Conservation (phyloP, 2,329 filamentous ascomycete species). For the Fonsecaea erecta region DNA sequence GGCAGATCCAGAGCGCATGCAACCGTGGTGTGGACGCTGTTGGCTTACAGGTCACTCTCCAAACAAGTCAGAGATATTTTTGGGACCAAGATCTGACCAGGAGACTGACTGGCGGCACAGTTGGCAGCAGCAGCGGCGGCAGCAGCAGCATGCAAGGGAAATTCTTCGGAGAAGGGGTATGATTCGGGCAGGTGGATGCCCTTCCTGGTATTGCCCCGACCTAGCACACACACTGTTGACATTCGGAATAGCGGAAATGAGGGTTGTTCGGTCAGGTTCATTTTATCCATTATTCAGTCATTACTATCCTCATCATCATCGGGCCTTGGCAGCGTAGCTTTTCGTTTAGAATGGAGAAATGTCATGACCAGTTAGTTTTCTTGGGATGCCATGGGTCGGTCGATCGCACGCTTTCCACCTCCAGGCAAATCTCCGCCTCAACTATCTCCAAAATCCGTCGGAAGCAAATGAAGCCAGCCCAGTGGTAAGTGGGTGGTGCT, state of each 20-base stretch:
- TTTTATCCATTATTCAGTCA: neutral
- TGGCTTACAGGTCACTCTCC: neutral
- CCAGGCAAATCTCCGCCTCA: neutral
- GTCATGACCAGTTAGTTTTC: too few species aligned
- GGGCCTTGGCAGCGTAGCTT: neutral
- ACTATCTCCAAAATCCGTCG: neutral
- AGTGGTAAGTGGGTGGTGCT: too few species aligned
- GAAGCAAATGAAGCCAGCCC: neutral
- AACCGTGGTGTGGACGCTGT: neutral
- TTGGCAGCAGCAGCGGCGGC: too few species aligned
- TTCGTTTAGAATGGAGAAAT: neutral
- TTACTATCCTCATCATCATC: too few species aligned
- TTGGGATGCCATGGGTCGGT: too few species aligned
- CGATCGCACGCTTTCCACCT: too few species aligned
- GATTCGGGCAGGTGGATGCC: slow-evolving; percentile 17
- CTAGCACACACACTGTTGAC: neutral
- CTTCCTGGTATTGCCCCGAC: neutral
- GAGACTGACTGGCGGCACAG: slow-evolving; percentile 4
- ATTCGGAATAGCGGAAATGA: slow-evolving; percentile 6
- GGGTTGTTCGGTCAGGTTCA: neutral
- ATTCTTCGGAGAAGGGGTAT: slow-evolving; percentile 12
- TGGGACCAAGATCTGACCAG: slow-evolving; percentile 15
- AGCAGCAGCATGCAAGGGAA: slow-evolving; percentile 1
- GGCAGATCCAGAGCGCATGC: slow-evolving; percentile 7
- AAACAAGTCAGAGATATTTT: slow-evolving; percentile 20